Conservation (phyloP, 2,329 filamentous ascomycete genomes). For the Aspergillus sp. region DNA sequence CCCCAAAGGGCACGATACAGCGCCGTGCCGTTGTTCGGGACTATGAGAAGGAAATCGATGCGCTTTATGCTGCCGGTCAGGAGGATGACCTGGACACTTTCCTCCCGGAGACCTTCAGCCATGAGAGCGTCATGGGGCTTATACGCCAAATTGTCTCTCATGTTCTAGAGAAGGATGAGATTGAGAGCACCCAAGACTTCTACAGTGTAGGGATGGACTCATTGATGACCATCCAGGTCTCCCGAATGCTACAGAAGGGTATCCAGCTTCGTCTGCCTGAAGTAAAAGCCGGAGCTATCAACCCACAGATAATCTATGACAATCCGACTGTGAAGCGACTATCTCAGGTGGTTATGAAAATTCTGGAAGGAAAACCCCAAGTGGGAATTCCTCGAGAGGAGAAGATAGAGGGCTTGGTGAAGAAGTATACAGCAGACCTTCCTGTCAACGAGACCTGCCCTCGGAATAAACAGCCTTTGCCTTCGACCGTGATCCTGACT, state of each 20-base stretch:
- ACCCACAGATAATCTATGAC: conserved; percentile 11
- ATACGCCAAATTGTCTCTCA: background rate
- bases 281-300: conserved; percentile 5
- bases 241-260: background rate
- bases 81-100: background rate
- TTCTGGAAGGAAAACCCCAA: conserved; percentile 6
- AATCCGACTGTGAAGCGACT: conserved; percentile 14
- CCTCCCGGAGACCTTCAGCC: background rate
- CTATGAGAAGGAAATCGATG: conserved; percentile 10
- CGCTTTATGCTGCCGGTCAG: background rate
- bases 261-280: conserved; percentile 1
- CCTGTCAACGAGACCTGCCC: too few relatives aligned
- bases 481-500: conserved; percentile 32
- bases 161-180: background rate
- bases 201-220: conserved; percentile 10
- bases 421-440: background rate
- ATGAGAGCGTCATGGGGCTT: background rate
- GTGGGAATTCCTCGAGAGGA: conserved; percentile 6
- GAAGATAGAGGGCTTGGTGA: conserved; percentile 9
- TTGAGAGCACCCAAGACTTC: conserved; percentile 3
- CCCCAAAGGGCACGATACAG: conserved; percentile 35
- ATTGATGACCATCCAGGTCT: conserved; percentile 3
- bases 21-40: conserved; percentile 3
- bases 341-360: conserved; percentile 1
- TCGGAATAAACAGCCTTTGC: too few relatives aligned